Evolutionary conservation across 345 rosid genomes (phyloP).

Genomic region (Murraya koenigii): DNA sequence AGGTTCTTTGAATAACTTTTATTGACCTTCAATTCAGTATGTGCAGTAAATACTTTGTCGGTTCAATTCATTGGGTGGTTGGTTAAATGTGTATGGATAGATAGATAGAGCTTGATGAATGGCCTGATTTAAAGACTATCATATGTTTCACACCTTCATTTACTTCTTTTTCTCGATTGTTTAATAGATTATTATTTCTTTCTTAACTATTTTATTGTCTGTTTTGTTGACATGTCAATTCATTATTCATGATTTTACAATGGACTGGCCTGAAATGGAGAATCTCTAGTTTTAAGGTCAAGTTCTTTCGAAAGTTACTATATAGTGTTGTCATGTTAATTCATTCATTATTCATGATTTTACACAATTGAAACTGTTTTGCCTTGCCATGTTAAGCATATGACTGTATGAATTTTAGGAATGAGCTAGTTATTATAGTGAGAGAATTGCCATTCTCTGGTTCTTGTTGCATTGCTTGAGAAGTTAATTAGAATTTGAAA

Average conservation of each 20-base stretch:
- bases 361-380: neutral
- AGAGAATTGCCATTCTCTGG: neutral
- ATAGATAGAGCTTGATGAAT: neutral
- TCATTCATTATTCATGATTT: neutral
- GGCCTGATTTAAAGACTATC: slow-evolving; percentile 8
- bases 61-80: slow-evolving; percentile 21
- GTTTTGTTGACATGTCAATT: neutral
- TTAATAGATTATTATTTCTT: neutral
- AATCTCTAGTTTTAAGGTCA: neutral
- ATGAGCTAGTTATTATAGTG: neutral
- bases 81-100: slow-evolving; percentile 8
- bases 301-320: neutral
- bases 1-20: slow-evolving; percentile 7
- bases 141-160: slow-evolving; percentile 18
- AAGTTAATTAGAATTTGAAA: neutral
- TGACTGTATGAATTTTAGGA: neutral
- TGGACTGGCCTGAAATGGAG: neutral
- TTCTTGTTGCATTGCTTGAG: neutral
- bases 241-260: no score
- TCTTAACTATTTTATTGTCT: neutral
- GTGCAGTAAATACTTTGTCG: slow-evolving; percentile 14
- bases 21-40: slow-evolving; percentile 4
- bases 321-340: neutral
- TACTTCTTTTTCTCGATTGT: neutral
- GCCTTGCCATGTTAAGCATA: neutral